Percentiles rank a stretch among this genome's conserved stretches.
Evolutionary conservation across 306 rosid species (phyloP).

Genomic region (Purshia tridentata): DNA sequence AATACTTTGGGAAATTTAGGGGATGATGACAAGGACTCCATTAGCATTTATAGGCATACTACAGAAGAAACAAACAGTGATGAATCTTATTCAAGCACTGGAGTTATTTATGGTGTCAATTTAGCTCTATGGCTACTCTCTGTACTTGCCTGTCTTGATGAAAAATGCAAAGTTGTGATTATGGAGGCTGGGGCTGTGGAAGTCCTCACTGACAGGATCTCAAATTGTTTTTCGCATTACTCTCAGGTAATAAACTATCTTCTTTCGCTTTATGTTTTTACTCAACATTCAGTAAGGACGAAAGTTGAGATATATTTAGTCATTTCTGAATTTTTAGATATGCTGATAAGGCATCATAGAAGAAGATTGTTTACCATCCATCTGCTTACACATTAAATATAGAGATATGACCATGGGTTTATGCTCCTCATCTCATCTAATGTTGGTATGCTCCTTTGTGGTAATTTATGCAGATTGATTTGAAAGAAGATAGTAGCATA

Average conservation of each 20-base stretch:
- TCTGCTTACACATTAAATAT: constrained; percentile 13
- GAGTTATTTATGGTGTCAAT: constrained; percentile 59
- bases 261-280: constrained; percentile 16
- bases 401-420: constrained; percentile 12
- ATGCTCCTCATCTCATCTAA: constrained; percentile 16
- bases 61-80: constrained; percentile 44
- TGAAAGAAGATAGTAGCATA: constrained; percentile 85
- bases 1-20: constrained; percentile 41
- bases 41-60: constrained; percentile 65
- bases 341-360: constrained; percentile 11
- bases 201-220: constrained; percentile 74
- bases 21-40: constrained; percentile 46
- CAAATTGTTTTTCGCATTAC: constrained; percentile 64
- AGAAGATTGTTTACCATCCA: constrained; percentile 19
- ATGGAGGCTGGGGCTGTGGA: constrained; percentile 98
- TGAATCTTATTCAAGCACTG: constrained; percentile 56
- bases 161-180: constrained; percentile 58
- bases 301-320: constrained; percentile 10
- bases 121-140: constrained; percentile 87
- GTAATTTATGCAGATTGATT: constrained; percentile 60
- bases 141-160: constrained; percentile 83
- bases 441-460: constrained; percentile 28
- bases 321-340: constrained; percentile 13
- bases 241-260: constrained; percentile 67
- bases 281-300: background rate